Conservation (phyloP, 2,329 filamentous ascomycete genomes). For the Microsporum ferrugineum region DNA sequence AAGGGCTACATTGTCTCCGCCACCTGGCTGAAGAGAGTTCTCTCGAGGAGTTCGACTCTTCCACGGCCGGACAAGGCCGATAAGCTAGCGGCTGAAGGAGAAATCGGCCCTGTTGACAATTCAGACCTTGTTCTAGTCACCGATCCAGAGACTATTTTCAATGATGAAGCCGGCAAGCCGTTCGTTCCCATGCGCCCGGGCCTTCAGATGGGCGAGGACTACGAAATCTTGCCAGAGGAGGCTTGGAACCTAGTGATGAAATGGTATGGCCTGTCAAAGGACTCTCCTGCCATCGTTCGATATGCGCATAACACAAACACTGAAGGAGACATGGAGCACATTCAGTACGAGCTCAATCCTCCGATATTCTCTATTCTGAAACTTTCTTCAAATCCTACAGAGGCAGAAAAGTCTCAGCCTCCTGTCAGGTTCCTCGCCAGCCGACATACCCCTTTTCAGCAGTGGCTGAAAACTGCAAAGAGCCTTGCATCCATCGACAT, state of each 20-base stretch:
- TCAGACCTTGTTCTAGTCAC: conserved; percentile 60
- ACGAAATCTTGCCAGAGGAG: conserved; percentile 62
- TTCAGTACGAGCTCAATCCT: conserved; percentile 74
- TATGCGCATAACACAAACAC: conserved; percentile 63
- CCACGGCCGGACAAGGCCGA: conserved; percentile 44
- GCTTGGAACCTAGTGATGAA: conserved; percentile 71
- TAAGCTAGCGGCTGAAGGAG: conserved; percentile 50
- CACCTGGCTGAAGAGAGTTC: conserved; percentile 64
- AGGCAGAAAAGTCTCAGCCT: conserved; percentile 47
- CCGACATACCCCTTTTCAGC: conserved; percentile 55
- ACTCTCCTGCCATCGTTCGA: conserved; percentile 60
- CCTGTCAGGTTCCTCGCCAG: conserved; percentile 61
- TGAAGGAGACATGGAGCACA: conserved; percentile 49
- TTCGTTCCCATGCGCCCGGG: conserved; percentile 67
- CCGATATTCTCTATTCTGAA: conserved; percentile 78
- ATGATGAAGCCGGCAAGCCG: conserved; percentile 35
- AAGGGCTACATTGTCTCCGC: conserved; percentile 67
- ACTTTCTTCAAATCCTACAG: conserved; percentile 51
- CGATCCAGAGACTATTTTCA: conserved; percentile 31
- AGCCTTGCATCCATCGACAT: conserved; percentile 53
- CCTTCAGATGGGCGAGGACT: conserved; percentile 53
- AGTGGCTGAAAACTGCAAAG: conserved; percentile 69
- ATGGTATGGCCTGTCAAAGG: conserved; percentile 68
- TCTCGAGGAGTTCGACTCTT: conserved; percentile 51
- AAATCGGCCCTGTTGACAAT: conserved; percentile 76